A percentile compares a stretch with the other conserved stretches of the same genome.
phyloP scores from a whole-genome alignment of 2,329 filamentous ascomycete species.

The Alternaria hordeiaustralica region DNA sequence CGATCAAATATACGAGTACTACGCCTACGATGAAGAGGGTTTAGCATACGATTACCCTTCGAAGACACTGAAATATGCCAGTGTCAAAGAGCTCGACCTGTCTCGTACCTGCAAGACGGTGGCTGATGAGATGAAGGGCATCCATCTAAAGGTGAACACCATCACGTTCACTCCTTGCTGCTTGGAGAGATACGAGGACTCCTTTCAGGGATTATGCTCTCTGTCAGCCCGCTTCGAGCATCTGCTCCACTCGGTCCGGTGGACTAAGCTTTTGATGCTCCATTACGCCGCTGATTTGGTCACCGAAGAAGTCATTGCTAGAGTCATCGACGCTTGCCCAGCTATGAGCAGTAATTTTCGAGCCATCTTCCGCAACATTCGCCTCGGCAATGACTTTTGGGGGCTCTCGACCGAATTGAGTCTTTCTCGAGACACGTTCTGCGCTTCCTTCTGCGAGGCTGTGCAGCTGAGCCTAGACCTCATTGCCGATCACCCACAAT shows the following conservation, averaged over 20 bases:
- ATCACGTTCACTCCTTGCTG: background rate
- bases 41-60: background rate
- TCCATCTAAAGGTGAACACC: background rate
- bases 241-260: accelerated
- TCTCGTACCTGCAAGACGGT: background rate
- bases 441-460: too few species aligned
- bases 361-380: too few species aligned
- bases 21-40: background rate
- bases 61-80: background rate
- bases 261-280: background rate
- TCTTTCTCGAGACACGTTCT: too few species aligned
- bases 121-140: background rate
- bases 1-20: background rate
- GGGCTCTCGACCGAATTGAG: too few species aligned
- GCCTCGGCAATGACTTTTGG: too few species aligned
- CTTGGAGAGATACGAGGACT: background rate
- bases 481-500: too few species aligned
- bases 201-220: accelerated
- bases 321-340: background rate
- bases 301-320: accelerated
- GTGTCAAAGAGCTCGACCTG: background rate
- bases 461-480: too few species aligned
- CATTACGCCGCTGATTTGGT: background rate
- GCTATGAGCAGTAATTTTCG: background rate
- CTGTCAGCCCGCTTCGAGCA: background rate